Percentiles rank a stretch among this genome's conserved stretches.
These are phyloP conservation scores for Rhododendron ferrugineum DNA, from an alignment of 148 eudicot genomes.

Conservation along the genomic window DNA sequence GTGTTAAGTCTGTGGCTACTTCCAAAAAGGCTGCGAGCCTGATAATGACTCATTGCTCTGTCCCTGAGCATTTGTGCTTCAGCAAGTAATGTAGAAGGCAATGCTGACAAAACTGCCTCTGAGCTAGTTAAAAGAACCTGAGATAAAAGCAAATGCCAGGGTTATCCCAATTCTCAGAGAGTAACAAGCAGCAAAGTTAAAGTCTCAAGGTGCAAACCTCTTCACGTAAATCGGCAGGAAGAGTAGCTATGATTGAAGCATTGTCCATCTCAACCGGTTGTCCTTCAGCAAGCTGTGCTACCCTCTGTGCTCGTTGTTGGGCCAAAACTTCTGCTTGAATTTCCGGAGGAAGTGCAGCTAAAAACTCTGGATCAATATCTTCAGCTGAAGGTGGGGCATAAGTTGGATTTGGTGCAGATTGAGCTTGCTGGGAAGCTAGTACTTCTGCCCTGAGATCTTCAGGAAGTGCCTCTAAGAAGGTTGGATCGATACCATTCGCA, in stretches of 20 bases:
- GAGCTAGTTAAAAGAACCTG: constrained; percentile 95
- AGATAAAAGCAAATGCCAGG: constrained; percentile 16
- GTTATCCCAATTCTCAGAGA: background rate
- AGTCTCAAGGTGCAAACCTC: constrained; percentile 53
- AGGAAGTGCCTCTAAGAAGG: constrained; percentile 97
- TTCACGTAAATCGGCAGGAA: constrained; percentile 97
- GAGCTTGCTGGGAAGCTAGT: constrained; percentile 91
- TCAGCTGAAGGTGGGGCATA: constrained; percentile 76
- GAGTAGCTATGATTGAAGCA: constrained; percentile 96
- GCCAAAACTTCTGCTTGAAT: constrained; percentile 98
- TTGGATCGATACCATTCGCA: constrained; percentile 83
- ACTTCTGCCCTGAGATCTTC: constrained; percentile 97
- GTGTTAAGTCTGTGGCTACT: constrained; percentile 59
- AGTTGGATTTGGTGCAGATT: constrained; percentile 64
- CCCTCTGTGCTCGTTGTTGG: constrained; percentile 84
- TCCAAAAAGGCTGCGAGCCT: constrained; percentile 95
- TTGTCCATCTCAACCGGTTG: constrained; percentile 99
- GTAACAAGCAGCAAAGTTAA: constrained; percentile 4
- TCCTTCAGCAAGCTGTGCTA: constrained; percentile 93
- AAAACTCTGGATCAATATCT: constrained; percentile 97
- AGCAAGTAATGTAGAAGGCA: constrained; percentile 93
- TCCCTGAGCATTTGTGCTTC: constrained; percentile 99
- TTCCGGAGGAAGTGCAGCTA: constrained; percentile 96
- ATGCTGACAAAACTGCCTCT: constrained; percentile 87
- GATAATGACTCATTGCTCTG: constrained; percentile 96